Evolutionary conservation across 2,329 filamentous ascomycete genomes (phyloP).

Genomic region (Periconia digitata): DNA sequence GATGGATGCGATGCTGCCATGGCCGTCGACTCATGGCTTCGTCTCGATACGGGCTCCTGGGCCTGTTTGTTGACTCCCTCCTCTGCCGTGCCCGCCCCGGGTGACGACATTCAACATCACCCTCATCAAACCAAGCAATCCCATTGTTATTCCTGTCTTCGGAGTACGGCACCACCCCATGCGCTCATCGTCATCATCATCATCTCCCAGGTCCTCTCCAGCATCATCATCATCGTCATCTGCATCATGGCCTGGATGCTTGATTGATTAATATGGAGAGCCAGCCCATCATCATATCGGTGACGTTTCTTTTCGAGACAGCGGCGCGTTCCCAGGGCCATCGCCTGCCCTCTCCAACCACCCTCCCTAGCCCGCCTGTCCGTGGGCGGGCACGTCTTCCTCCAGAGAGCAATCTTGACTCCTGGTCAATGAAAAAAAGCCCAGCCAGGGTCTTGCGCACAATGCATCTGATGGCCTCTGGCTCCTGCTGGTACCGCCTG

Average conservation of each 20-base stretch:
- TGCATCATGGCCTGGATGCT: too few relatives aligned
- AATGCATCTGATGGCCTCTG: neutral
- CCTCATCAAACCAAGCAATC: neutral
- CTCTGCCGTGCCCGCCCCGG: neutral
- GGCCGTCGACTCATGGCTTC: neutral
- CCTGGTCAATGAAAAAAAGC: too few relatives aligned
- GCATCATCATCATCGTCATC: too few relatives aligned
- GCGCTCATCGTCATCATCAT: neutral
- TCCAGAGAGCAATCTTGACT: too few relatives aligned
- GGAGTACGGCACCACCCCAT: too few relatives aligned
- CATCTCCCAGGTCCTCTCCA: too few relatives aligned
- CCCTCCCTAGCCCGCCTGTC: neutral
- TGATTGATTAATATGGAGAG: too few relatives aligned
- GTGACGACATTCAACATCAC: neutral
- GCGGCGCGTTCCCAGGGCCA: neutral
- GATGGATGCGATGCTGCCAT: conserved; percentile 5
- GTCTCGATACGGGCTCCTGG: neutral
- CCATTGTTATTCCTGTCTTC: neutral
- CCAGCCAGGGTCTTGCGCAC: neutral
- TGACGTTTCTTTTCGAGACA: neutral
- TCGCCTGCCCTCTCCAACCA: neutral
- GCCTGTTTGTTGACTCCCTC: too few relatives aligned
- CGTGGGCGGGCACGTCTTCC: neutral
- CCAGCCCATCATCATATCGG: neutral
- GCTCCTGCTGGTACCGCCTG: neutral